Conservation (phyloP, 2,329 filamentous ascomycete genomes). For the Fusarium sp. region DNA sequence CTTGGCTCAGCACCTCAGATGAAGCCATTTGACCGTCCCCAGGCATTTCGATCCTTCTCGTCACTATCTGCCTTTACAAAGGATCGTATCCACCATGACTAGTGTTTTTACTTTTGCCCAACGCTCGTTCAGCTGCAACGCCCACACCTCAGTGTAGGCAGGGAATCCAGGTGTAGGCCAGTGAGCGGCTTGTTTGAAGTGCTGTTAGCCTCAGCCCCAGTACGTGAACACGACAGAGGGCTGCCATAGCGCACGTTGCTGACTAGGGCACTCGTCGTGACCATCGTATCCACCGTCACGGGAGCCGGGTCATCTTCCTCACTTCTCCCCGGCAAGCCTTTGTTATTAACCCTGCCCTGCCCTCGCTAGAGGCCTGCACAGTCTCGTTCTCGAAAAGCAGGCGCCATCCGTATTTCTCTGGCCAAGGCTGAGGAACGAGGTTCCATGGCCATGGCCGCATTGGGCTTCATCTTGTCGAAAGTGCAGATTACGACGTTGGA, state of each 20-base stretch:
- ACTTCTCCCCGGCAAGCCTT: constrained; percentile 19
- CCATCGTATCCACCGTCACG: constrained; percentile 32
- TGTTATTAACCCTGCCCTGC: constrained; percentile 36
- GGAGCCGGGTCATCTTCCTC: constrained; percentile 21
- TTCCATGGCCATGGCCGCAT: constrained; percentile 23
- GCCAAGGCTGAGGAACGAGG: constrained; percentile 33
- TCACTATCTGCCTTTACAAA: constrained; percentile 16
- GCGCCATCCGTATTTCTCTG: constrained; percentile 19
- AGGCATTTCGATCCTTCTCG: constrained; percentile 32
- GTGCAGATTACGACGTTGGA: constrained; percentile 35
- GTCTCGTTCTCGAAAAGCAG: constrained; percentile 32
- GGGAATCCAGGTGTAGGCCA: constrained; percentile 35
- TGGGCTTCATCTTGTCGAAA: constrained; percentile 32
- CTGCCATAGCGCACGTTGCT: constrained; percentile 24
- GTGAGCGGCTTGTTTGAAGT: constrained; percentile 30
- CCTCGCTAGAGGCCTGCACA: constrained; percentile 34
- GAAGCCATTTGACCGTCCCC: not conserved
- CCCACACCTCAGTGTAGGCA: constrained; percentile 27
- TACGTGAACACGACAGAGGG: constrained; percentile 6
- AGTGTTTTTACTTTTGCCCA: constrained; percentile 3
- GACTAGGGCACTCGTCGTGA: constrained; percentile 25
- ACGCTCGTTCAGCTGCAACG: constrained; percentile 22
- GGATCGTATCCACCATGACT: constrained; percentile 18
- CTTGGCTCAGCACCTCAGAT: not conserved
- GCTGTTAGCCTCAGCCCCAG: constrained; percentile 26